phyloP scores from a whole-genome alignment of 805 yeast species.

The Schizosaccharomyces osmophilus region DNA sequence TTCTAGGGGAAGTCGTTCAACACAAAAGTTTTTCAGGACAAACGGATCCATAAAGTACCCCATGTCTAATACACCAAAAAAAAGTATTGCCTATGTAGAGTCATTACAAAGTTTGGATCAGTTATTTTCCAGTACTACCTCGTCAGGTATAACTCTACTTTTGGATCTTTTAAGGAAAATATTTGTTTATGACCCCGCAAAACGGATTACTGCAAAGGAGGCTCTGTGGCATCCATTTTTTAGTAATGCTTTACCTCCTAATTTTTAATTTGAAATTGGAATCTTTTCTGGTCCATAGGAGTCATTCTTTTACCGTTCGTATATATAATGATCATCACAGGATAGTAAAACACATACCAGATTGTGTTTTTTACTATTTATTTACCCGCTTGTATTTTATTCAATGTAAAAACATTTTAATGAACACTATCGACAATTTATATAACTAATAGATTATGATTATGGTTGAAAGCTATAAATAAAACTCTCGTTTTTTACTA shows the following conservation, averaged over 20 bases:
- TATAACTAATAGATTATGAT: no score
- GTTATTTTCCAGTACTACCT: conserved; percentile 8
- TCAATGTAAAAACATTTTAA: no score
- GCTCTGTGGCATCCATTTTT: conserved; percentile 74
- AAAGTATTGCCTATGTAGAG: conserved; percentile 15
- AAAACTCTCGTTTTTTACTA: neutral
- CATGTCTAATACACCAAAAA: conserved; percentile 14
- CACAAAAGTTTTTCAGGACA: conserved; percentile 13
- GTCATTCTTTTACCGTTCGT: no score
- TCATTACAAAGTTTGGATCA: conserved; percentile 16
- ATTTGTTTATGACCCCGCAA: conserved; percentile 45
- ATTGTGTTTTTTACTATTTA: no score
- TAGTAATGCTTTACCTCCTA: neutral
- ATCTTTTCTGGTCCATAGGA: neutral
- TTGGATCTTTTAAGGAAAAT: conserved; percentile 40
- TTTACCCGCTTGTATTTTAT: no score
- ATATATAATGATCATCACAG: no score
- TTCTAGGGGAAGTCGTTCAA: conserved; percentile 9
- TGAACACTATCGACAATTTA: no score
- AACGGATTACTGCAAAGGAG: conserved; percentile 49
- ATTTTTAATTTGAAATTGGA: neutral
- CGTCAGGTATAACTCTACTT: conserved; percentile 17
- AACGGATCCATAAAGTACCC: conserved; percentile 16
- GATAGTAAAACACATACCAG: no score
- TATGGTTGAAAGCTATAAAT: no score